Conservation (phyloP, 768 basidiomycete genomes). For the Calocybe cyanea region DNA sequence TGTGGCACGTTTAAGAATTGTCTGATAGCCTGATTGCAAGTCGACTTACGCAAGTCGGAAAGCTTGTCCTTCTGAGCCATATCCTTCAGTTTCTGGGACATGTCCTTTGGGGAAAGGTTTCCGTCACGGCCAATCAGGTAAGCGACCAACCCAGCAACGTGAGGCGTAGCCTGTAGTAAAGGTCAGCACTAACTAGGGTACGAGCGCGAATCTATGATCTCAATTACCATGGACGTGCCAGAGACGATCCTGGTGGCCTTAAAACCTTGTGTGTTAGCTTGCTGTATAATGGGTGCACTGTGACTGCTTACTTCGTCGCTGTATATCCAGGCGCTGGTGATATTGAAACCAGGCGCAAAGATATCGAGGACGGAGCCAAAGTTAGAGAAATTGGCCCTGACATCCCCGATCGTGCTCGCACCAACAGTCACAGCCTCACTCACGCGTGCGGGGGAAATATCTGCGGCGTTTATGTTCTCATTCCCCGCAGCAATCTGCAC, state of each 20-base stretch:
- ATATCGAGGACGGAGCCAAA: conserved; percentile 29
- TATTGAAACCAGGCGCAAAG: conserved; percentile 29
- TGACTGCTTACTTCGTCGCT: conserved; percentile 14
- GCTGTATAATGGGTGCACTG: too few relatives aligned
- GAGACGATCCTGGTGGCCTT: conserved; percentile 4
- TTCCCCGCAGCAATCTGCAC: conserved; percentile 15
- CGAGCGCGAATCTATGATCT: neutral
- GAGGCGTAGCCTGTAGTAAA: conserved; percentile 13
- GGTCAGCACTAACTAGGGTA: neutral
- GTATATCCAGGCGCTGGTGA: conserved; percentile 22
- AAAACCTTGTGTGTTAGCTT: neutral
- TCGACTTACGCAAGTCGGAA: conserved; percentile 6
- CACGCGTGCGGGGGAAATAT: conserved; percentile 7
- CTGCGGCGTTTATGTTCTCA: neutral
- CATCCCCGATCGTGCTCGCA: conserved; percentile 23
- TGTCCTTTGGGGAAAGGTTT: conserved; percentile 4
- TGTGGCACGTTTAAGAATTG: too few relatives aligned
- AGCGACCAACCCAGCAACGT: conserved; percentile 12
- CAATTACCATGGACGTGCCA: conserved; percentile 14
- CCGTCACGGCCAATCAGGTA: conserved; percentile 7
- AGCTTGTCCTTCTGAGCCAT: neutral
- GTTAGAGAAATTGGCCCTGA: conserved; percentile 30
- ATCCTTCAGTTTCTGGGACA: conserved; percentile 2
- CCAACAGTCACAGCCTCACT: conserved; percentile 8
- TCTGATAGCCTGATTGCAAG: neutral